Base-by-base conservation (phyloP, 768 basidiomycete species). In the Xerocomellus dryophilus region DNA sequence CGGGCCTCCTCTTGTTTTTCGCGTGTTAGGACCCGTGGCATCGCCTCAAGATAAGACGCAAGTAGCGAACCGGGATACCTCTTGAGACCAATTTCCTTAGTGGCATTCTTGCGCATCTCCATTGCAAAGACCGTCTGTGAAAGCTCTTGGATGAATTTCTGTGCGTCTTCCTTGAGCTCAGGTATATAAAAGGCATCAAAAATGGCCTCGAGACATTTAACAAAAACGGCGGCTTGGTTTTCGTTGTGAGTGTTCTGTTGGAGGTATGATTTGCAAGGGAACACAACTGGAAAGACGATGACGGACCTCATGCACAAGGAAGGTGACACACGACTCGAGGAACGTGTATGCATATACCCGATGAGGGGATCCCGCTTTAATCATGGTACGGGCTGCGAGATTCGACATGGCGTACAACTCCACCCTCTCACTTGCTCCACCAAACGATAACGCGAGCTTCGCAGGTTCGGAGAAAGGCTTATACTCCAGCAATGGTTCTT, bases 401-500 rank as follows among this genome's bases (percentile, higher is more conserved):
- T 72, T 71, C 21, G 85, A 78, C 40, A 89, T 72, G 0, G 91
- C 80, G 20, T 77, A 78, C 29, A 98, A 73, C 18, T 88, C 82
- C 29, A 97, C 76, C 53, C 72, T 78, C 59, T 85, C 81, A 15
- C 72, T 65, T 32, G 78, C 80, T 17, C 88, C 88, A 20, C 80
- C 81, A 61, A 98, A 94, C 7, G 86, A 86, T 38, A 98, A 73
- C 1, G 80, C 70, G 42, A 91, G 73, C 60, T 80, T 84, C 2
- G 93, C 84, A 2, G 86, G 78, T 32, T 90, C 83, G 0, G 86
- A 84, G 58, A 84, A 80, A 44, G 85, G 76, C 11, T 79, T 80
- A 69, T 86, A 96, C 35, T 81, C 79, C 47, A 99, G 73, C 20
- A 81, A 69, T 1, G 91, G 88, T 45, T 94, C 89, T 57, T 88